These are phyloP conservation scores for Hyphodiscus sp. DNA, from an alignment of 2,329 filamentous ascomycete species.

Conservation along the genomic window DNA sequence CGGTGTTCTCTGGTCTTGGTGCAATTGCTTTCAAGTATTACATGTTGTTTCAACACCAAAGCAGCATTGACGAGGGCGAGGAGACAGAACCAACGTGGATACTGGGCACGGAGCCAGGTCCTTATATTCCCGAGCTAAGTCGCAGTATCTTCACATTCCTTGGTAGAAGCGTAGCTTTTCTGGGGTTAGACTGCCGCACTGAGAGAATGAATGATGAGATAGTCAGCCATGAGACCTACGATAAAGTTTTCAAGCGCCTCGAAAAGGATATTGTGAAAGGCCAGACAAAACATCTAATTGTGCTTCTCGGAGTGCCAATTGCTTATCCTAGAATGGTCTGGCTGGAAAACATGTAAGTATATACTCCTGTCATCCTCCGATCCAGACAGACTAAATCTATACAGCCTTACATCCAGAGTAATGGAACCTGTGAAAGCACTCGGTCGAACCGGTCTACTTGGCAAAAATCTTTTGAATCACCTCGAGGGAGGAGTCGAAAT, in stretches of 20 bases:
- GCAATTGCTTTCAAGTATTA: constrained; percentile 97
- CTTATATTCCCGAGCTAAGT: constrained; percentile 83
- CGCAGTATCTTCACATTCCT: constrained; percentile 81
- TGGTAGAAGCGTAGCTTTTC: constrained; percentile 70
- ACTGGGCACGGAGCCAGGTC: constrained; percentile 70
- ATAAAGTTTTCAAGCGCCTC: constrained; percentile 78
- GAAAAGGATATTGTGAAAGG: constrained; percentile 77
- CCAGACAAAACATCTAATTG: constrained; percentile 82
- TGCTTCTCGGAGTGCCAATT: constrained; percentile 77
- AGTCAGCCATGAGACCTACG: constrained; percentile 72
- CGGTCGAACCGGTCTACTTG: constrained; percentile 73
- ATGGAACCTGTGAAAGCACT: constrained; percentile 89
- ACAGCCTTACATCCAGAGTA: constrained; percentile 69
- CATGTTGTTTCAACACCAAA: constrained; percentile 97
- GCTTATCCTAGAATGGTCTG: constrained; percentile 73
- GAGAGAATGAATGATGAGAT: constrained; percentile 82
- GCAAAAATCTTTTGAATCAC: constrained; percentile 71
- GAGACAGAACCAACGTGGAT: constrained; percentile 86
- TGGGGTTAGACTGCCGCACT: constrained; percentile 86
- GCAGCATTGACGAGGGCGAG: constrained; percentile 72
- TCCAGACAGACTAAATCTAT: constrained; percentile 29
- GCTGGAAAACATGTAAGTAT: constrained; percentile 61
- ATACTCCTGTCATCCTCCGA: neutral
- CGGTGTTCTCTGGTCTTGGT: constrained; percentile 84
- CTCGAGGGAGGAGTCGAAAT: constrained; percentile 92